phyloP scores from a whole-genome alignment of 2,329 filamentous ascomycete species.

The Fusarium sp. region DNA sequence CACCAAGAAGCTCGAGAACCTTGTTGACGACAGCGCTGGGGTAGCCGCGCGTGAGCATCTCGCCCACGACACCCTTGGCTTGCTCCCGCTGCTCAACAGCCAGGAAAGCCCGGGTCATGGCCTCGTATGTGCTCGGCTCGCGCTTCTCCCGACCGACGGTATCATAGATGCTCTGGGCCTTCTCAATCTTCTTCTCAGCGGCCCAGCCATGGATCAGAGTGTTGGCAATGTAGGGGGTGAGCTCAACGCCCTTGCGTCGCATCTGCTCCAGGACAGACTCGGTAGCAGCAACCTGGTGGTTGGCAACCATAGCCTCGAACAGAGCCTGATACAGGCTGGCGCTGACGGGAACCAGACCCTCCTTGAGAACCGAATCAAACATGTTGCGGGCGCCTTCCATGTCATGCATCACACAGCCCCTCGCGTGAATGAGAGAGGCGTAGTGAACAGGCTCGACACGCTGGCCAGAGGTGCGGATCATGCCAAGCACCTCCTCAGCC shows the following conservation, averaged over 20 bases:
- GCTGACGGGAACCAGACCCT: constrained; percentile 75
- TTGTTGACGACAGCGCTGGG: constrained; percentile 93
- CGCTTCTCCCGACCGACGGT: constrained; percentile 81
- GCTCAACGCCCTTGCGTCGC: constrained; percentile 77
- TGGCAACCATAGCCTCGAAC: constrained; percentile 97
- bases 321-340: constrained; percentile 94
- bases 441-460: constrained; percentile 94
- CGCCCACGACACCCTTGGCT: constrained; percentile 83
- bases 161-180: constrained; percentile 83
- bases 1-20: constrained; percentile 88
- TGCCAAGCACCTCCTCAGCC: constrained; percentile 84
- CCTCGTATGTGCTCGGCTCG: constrained; percentile 98
- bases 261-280: constrained; percentile 81
- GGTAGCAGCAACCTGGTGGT: constrained; percentile 84
- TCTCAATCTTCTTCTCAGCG: constrained; percentile 80
- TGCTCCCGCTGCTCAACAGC: constrained; percentile 82
- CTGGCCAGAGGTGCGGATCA: constrained; percentile 80
- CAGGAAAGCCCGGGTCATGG: constrained; percentile 95
- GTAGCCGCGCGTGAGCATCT: constrained; percentile 92
- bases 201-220: constrained; percentile 98
- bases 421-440: constrained; percentile 93
- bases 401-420: constrained; percentile 93
- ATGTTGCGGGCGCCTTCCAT: constrained; percentile 83
- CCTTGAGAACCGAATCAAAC: constrained; percentile 83
- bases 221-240: constrained; percentile 98